Base-by-base conservation (phyloP, 1,284 basidiomycete genomes). In the Sanghuangporus sanghuang region DNA sequence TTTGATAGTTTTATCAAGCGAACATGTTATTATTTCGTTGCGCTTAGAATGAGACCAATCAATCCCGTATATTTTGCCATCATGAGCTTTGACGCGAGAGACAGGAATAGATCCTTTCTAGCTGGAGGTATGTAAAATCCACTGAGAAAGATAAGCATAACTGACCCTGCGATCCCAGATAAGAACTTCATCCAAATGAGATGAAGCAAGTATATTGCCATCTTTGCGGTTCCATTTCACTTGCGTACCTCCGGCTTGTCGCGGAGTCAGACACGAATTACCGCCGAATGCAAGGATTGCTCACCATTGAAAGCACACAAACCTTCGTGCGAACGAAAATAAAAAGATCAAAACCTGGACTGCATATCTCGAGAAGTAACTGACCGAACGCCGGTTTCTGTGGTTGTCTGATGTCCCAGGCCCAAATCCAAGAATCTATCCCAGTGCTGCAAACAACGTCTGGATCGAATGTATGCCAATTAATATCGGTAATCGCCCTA, bases 161-260 rank as follows among this genome's bases (percentile, higher is more conserved):
- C 79, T 60, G 68, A 93, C 92, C 66, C 93, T 82, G 65, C 90
- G 84, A 71, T 96, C 93, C 93, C 93, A 95, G 38, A 95, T 86
- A 50, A 93, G 75, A 0, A 96, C 90, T 68, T 90, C 83, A 67
- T 91, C 89, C 61, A 85, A 82, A 71, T 97, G 95, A 1, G 93
- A 89, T 1, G 93, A 95, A 0, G 95, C 95, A 1, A 98, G 79
- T 5, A 96, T 77, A 68, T 96, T 87, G 6, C 87, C 83, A 69
- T 96, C 89, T 69, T 89, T 85, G 12, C 92, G 82, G 71, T 96
- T 97, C 93, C 94, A 98, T 75, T 97, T 97, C 64, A 97, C 93
- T 74, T 98, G 95, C 0, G 95, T 97, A 0, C 90, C 92, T n/a
- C 84, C 86, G 21, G 86, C 92, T 93, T 67, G 64, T 49, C 14